These are phyloP conservation scores for Yarrowia sp. DNA, from an alignment of 805 yeast genomes.

Conservation along the genomic window DNA sequence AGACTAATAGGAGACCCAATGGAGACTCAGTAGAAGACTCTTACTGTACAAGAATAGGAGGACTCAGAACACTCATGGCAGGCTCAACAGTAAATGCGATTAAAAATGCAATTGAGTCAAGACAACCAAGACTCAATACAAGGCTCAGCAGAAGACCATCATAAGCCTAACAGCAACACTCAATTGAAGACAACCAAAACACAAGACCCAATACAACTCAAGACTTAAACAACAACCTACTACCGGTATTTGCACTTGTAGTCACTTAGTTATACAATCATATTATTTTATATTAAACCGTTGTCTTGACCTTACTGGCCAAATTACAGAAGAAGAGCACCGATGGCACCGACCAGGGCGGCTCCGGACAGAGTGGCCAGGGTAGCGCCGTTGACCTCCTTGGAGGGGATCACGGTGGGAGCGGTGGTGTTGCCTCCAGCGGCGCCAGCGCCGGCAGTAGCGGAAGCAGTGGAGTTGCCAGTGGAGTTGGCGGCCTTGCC, in stretches of 20 bases:
- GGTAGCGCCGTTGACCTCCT: conserved; percentile 9
- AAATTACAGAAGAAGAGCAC: conserved; percentile 17
- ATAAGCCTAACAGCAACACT: too few relatives aligned
- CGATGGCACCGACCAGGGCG: conserved; percentile 12
- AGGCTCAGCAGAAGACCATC: too few relatives aligned
- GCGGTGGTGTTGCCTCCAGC: conserved; percentile 14
- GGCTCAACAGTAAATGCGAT: too few relatives aligned
- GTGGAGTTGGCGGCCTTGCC: conserved; percentile 13
- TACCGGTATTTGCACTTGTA: too few relatives aligned
- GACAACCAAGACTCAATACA: too few relatives aligned
- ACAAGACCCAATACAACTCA: too few relatives aligned
- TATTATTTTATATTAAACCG: background rate
- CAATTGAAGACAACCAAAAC: too few relatives aligned
- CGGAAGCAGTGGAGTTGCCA: conserved; percentile 1
- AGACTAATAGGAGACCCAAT: too few relatives aligned
- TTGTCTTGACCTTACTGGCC: background rate
- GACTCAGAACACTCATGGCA: too few relatives aligned
- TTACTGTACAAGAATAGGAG: too few relatives aligned
- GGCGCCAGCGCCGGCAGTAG: conserved; percentile 9
- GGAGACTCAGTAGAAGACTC: too few relatives aligned
- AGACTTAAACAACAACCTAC: background rate
- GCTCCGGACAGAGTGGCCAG: conserved; percentile 23
- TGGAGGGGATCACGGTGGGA: conserved; percentile 4
- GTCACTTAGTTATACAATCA: background rate
- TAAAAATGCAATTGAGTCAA: too few relatives aligned